Percentiles rank a stretch among this genome's conserved stretches.
phyloP scores from a whole-genome alignment of 2,329 filamentous ascomycete genomes.

The Akanthomyces muscarius region DNA sequence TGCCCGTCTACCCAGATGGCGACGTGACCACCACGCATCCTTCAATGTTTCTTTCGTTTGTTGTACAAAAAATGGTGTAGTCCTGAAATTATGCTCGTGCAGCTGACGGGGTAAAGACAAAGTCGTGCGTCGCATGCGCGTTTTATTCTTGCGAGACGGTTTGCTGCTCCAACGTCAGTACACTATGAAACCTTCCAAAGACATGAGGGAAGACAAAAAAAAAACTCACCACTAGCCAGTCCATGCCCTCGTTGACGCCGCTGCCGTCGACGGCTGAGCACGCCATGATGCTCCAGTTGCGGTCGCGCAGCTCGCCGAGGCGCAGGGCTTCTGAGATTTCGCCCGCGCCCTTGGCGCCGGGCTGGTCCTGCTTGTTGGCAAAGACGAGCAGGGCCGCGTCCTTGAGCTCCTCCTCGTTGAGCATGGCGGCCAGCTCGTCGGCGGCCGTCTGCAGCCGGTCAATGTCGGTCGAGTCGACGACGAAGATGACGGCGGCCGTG shows the following conservation, averaged over 20 bases:
- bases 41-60: neutral
- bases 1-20: constrained; percentile 27
- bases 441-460: constrained; percentile 88
- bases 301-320: constrained; percentile 84
- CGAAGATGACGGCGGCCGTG: constrained; percentile 96
- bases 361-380: constrained; percentile 98
- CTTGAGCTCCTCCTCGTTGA: constrained; percentile 93
- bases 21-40: constrained; percentile 21
- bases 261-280: constrained; percentile 94
- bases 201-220: neutral
- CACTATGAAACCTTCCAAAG: neutral
- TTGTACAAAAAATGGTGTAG: constrained; percentile 3
- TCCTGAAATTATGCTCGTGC: neutral
- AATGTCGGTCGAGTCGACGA: constrained; percentile 97
- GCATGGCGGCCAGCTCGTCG: constrained; percentile 89
- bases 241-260: constrained; percentile 96
- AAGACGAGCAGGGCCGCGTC: constrained; percentile 92
- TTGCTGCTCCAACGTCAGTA: constrained; percentile 27
- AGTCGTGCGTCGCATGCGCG: neutral
- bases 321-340: constrained; percentile 94
- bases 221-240: constrained; percentile 85
- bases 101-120: neutral
- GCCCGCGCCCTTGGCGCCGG: constrained; percentile 90
- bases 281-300: constrained; percentile 99
- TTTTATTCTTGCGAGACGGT: constrained; percentile 25